Evolutionary conservation across 192 early-diverging fungal species (phyloP).

Genomic region (Linnemannia hyalina): DNA sequence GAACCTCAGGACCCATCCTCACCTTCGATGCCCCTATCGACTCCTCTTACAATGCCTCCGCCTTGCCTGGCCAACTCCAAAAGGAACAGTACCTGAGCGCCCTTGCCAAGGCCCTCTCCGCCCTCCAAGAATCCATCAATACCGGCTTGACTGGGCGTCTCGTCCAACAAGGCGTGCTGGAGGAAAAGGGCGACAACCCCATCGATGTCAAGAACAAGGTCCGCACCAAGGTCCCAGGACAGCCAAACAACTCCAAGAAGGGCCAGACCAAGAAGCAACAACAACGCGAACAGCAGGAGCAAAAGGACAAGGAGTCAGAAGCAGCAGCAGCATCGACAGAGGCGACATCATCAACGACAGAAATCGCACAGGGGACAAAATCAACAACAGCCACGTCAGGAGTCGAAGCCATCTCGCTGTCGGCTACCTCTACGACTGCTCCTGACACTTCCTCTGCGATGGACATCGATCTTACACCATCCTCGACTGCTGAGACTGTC

Average conservation of each 20-base stretch:
- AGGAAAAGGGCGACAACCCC: conserved; percentile 1
- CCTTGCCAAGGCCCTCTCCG: conserved; percentile 17
- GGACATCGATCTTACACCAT: neutral
- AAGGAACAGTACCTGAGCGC: conserved; percentile 34
- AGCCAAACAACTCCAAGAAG: conserved; percentile 50
- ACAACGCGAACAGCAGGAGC: conserved; percentile 15
- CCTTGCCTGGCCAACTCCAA: neutral
- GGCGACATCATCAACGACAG: neutral
- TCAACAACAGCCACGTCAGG: neutral
- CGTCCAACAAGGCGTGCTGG: conserved; percentile 41
- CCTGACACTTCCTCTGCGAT: neutral
- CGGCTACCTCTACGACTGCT: neutral
- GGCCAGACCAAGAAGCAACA: conserved; percentile 49
- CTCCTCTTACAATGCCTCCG: neutral
- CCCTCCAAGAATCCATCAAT: conserved; percentile 48
- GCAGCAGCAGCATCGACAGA: neutral
- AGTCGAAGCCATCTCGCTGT: neutral
- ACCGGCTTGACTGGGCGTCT: conserved; percentile 37
- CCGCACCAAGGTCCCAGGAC: conserved; percentile 50
- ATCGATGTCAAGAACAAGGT: conserved; percentile 30
- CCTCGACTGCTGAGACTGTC: neutral
- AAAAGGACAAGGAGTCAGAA: neutral
- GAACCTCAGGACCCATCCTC: conserved; percentile 1
- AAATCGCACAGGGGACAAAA: neutral
- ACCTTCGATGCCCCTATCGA: conserved; percentile 15